Evolutionary conservation across 352 stramenopile genomes (phyloP), one percentile per base, ranked within the genome.

Genomic region (Globisporangium carolinianum): DNA sequence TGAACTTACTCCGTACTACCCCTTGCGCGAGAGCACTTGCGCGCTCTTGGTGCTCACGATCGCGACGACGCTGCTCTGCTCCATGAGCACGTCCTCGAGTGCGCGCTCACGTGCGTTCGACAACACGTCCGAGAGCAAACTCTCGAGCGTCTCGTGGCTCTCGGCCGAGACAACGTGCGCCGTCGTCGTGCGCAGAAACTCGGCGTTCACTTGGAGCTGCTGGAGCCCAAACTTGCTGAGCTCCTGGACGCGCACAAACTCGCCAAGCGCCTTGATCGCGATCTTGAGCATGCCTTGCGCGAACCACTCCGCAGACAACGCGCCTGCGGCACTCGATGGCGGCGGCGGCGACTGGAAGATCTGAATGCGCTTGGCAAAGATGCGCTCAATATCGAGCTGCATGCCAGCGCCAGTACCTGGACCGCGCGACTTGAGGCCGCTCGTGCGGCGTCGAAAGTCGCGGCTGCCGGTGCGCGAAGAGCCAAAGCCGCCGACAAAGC

Each of bases 11-110:
- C 47, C 2, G 24, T n/a, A 10, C 38, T 52, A 64, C 9, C 37
- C 66, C 61, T 79, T 82, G 47, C 75, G 75, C 43, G 78, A 79
- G 41, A 87, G 53, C 12, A 87, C 70, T 64, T 89, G 81, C 15
- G 74, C 79, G 61, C 80, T 91, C 56, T 86, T 89, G 12, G 80
- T 86, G 53, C 82, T 91, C 24, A 94, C 84, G 53, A 94, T 92
- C 7, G 82, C 84, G 18, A 89, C 80, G 32, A 94, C 72, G 35
- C 70, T 87, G 63, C 79, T 92, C 35, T 89, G 78, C 43, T 94
- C 82, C 82, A 94, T 91, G n/a, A 94, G 58, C 11, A 72, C 50
- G 48, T 90, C 80, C 39, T 90, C 73, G 6, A 70, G 15, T 1
- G 84, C 69, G 7, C 82, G 75, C 47, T 84, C 73, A n/a, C 80